Conservation (phyloP, 768 basidiomycete genomes). For the Calocybe cyanea region DNA sequence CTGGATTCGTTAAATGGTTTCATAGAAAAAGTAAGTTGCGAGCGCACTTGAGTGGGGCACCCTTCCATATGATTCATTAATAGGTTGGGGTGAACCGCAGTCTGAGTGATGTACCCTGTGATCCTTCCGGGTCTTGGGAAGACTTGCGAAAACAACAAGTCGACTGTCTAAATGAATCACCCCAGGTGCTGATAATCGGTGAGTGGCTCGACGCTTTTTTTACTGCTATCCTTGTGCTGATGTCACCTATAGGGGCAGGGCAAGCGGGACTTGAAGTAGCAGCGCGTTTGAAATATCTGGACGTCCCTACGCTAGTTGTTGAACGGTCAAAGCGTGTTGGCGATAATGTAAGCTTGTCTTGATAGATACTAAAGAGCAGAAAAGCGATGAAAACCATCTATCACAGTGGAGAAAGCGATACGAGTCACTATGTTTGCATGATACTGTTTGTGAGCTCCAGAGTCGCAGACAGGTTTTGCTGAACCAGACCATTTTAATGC, state of each 20-base stretch:
- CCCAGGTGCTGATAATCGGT: constrained; percentile 54
- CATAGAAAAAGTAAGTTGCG: constrained; percentile 31
- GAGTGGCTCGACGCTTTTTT: not conserved
- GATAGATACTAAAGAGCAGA: not conserved
- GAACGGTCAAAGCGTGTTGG: constrained; percentile 51
- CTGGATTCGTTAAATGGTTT: constrained; percentile 42
- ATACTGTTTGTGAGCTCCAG: constrained; percentile 37
- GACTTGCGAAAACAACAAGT: constrained; percentile 33
- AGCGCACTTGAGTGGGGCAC: constrained; percentile 23
- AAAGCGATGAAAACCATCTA: not conserved
- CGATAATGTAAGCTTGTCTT: constrained; percentile 30
- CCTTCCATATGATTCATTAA: not conserved
- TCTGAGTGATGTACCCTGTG: not conserved
- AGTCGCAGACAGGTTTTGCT: not conserved
- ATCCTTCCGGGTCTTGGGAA: constrained; percentile 31
- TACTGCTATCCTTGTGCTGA: not conserved
- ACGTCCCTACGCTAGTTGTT: constrained; percentile 54
- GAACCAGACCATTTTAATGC: not conserved
- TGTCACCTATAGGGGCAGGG: constrained; percentile 25
- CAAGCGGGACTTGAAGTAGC: constrained; percentile 60
- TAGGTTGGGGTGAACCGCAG: constrained; percentile 12
- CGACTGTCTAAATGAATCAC: constrained; percentile 44
- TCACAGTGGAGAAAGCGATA: constrained; percentile 53
- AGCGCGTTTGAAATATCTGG: constrained; percentile 60
- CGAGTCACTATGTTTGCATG: constrained; percentile 52